Evolutionary conservation across 192 early-diverging fungal species (phyloP), one percentile per base, ranked within the genome.

Genomic region (Coemansia sp.): DNA sequence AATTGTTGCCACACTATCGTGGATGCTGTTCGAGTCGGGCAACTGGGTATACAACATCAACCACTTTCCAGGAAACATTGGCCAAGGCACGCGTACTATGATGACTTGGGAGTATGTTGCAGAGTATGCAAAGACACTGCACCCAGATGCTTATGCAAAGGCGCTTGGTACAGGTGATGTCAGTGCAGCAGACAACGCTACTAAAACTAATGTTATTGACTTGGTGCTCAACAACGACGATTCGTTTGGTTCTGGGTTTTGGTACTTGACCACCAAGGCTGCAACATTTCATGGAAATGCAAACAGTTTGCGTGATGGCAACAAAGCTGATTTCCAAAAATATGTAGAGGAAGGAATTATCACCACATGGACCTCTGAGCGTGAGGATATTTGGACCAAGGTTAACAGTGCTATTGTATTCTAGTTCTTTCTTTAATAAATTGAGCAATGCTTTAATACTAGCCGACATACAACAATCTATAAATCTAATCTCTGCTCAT

Each of bases 41-140:
- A 61, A 59, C 0, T 80, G 71, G 71, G 62, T 41, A 22, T 69
- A 67, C 53, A 74, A 74, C 64, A 64, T 68, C 47, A 69, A 80
- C 43, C 67, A 65, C n/a, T 60, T 17, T 3, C 66, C 72, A 2
- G 62, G 63, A 10, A 14, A 14, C 31, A 11, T 50, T 6, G 72
- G 77, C 0, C 67, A 74, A 22, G 77, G 77, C 3, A 79, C 77
- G 2, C 48, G 64, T 0, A 47, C 59, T 21, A 74, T 79, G 59
- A 63, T 74, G 77, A 35, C 47, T 29, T 74, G 65, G 60, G 29
- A 35, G 8, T 67, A 45, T 41, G 66, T 74, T 1, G 50, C 47
- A 54, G 31, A 62, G 26, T 80, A 80, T 23, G 77, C 72, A 0
- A 3, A 70, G 37, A 14, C 8, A 0, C 17, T 78, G 29, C 57